Conservation (phyloP, 2,329 filamentous ascomycete species). For the Diaporthe citrichinensis region DNA sequence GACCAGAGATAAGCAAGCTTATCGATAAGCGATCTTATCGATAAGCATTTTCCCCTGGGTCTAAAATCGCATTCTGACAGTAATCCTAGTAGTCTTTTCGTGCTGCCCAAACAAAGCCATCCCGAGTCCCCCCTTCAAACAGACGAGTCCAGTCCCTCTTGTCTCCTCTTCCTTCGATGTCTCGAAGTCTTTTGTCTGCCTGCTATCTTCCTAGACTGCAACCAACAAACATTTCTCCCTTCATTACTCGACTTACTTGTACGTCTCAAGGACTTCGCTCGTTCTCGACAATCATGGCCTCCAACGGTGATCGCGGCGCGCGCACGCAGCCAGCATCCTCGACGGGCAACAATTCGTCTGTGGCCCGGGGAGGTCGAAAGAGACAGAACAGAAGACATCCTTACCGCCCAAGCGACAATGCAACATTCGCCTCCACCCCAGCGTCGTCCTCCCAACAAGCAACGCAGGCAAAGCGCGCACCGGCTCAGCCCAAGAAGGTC, state of each 20-base stretch:
- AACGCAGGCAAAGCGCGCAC: background rate
- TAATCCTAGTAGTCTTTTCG: background rate
- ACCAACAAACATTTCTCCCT: background rate
- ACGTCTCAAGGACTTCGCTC: background rate
- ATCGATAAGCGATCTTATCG: constrained; percentile 29
- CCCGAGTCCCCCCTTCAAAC: background rate
- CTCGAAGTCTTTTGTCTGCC: constrained; percentile 12
- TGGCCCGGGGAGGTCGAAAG: constrained; percentile 9
- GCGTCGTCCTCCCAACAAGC: background rate
- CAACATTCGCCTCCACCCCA: background rate
- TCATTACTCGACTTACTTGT: background rate
- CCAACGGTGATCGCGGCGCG: constrained; percentile 6
- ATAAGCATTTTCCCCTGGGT: constrained; percentile 6
- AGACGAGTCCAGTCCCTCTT: background rate
- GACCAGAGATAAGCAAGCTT: constrained; percentile 1
- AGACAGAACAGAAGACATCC: constrained; percentile 27
- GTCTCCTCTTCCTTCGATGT: background rate
- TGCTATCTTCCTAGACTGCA: background rate
- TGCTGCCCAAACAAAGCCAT: constrained; percentile 7
- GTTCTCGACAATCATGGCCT: constrained; percentile 20
- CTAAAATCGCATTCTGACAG: constrained; percentile 10
- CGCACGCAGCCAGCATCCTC: background rate
- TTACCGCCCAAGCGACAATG: constrained; percentile 19
- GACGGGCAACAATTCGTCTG: constrained; percentile 6
- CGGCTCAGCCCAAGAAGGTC: background rate